These are phyloP conservation scores for Aspergillus novofumigatus DNA, from an alignment of 2,329 filamentous ascomycete species.

Conservation along the genomic window DNA sequence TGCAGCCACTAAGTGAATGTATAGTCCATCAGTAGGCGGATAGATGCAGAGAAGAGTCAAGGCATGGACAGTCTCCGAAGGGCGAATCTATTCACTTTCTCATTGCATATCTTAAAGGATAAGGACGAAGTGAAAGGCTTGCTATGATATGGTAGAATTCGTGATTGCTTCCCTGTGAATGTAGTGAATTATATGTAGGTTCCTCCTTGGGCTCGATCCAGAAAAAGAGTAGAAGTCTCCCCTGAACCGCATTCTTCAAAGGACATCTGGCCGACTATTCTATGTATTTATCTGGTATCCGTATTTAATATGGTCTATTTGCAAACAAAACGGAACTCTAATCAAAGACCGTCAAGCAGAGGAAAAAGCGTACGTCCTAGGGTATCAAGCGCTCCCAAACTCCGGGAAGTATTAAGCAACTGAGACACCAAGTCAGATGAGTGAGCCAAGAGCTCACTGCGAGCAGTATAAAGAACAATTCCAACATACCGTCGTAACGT, in stretches of 20 bases:
- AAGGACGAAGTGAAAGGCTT: background rate
- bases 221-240: background rate
- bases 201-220: background rate
- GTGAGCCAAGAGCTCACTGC: slow-evolving; percentile 5
- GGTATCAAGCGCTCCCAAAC: slow-evolving; percentile 25
- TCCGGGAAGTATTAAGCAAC: slow-evolving; percentile 14
- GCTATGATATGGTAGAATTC: background rate
- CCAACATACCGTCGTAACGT: background rate
- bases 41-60: slow-evolving; percentile 5
- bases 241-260: background rate
- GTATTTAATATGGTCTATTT: slow-evolving; percentile 13
- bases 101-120: background rate
- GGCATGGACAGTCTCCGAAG: background rate
- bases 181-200: background rate
- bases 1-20: background rate
- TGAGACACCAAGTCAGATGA: slow-evolving; percentile 2
- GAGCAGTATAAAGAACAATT: slow-evolving; percentile 2
- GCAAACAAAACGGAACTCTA: background rate
- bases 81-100: background rate
- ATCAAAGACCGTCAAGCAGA: slow-evolving; percentile 7
- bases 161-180: background rate
- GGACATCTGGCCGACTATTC: background rate
- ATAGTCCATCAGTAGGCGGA: slow-evolving; percentile 1
- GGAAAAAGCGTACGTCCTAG: slow-evolving; percentile 17
- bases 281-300: background rate